Base-by-base conservation (phyloP, 805 yeast genomes). In the Suhomyces vadensis region DNA sequence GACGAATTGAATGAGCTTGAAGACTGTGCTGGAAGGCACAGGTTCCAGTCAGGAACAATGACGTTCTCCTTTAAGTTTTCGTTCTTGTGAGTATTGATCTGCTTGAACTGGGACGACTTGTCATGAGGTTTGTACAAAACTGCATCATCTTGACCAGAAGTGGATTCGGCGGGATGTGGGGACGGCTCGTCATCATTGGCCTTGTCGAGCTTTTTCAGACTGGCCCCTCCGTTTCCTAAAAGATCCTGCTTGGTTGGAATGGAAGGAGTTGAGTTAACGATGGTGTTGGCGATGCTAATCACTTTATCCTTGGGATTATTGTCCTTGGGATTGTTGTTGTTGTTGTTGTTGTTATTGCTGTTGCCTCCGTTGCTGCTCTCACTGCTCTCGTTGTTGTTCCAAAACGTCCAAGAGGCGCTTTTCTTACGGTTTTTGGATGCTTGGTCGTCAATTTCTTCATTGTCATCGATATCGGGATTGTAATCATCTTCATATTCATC, bases 101-200 rank as follows among this genome's bases (percentile, higher is more conserved):
- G 62, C 44, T 56, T 61, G 56, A 71, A 71, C 44, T 71, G 70
- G 24, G 60, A 53, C 5, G 74, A 59, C 39, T 68, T 62, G 40
- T 64, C 62, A 44, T 71, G 77, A 5, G 75, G 71, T 47, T 69
- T 70, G 52, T 71, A 71, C 44, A 71, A 59, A 3, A 71, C 75
- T 0, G 77, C 77, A 49, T 71, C 77, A 40, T 70, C 74, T 9
- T 39, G 46, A 21, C 24, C 39, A 17, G 16, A 20, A 33, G 45
- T 35, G 13, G 39, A 42, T 16, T 41, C 44, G 5, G 23, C 21
- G 17, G 43, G 47, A 6, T 41, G 29, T n/a, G 42, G 48, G 6
- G 43, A 35, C 3, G 21, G 3, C 3, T 31, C 40, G 21, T 25
- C 24, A 6, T 41, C 44, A 13, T 16, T 16, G 10, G 36, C 31